These are phyloP conservation scores for Fusarium liriodendri DNA, from an alignment of 2,329 filamentous ascomycete species.

Conservation along the genomic window DNA sequence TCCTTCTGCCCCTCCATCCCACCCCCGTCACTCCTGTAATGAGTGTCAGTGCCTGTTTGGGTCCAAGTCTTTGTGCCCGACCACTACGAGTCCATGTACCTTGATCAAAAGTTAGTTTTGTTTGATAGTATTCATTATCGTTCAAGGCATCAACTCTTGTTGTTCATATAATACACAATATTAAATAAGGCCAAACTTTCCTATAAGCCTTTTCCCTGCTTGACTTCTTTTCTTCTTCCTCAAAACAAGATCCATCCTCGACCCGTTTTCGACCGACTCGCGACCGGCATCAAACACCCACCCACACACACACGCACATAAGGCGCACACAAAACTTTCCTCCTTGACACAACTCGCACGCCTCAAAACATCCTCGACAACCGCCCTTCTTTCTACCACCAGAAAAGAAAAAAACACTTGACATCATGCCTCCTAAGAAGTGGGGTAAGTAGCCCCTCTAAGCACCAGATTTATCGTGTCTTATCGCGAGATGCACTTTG, in stretches of 20 bases:
- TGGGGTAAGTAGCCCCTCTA: conserved; percentile 53
- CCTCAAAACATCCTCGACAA: conserved; percentile 15
- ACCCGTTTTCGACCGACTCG: conserved; percentile 36
- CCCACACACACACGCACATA: conserved; percentile 29
- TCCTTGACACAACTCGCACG: conserved; percentile 16
- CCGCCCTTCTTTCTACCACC: conserved; percentile 12
- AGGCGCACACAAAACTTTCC: conserved; percentile 38
- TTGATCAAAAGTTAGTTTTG: neutral
- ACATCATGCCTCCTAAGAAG: conserved; percentile 58
- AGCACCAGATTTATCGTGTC: conserved; percentile 13
- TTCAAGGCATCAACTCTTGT: neutral
- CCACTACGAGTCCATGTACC: conserved; percentile 12
- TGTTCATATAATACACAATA: neutral
- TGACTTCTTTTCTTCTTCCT: neutral
- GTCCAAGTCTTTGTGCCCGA: conserved; percentile 34
- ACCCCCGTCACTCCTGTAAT: neutral
- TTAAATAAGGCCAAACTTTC: neutral
- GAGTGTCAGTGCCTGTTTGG: conserved; percentile 3
- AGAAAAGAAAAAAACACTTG: conserved; percentile 16
- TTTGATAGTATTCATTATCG: neutral
- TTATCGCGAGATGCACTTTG: conserved; percentile 25
- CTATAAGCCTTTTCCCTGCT: neutral
- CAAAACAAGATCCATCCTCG: conserved; percentile 25
- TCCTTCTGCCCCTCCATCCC: conserved; percentile 29
- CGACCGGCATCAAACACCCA: conserved; percentile 33